Evolutionary conservation across 805 yeast species (phyloP), one percentile per base, ranked within the genome.

Genomic region (Cyberlindnera galapagoensis): DNA sequence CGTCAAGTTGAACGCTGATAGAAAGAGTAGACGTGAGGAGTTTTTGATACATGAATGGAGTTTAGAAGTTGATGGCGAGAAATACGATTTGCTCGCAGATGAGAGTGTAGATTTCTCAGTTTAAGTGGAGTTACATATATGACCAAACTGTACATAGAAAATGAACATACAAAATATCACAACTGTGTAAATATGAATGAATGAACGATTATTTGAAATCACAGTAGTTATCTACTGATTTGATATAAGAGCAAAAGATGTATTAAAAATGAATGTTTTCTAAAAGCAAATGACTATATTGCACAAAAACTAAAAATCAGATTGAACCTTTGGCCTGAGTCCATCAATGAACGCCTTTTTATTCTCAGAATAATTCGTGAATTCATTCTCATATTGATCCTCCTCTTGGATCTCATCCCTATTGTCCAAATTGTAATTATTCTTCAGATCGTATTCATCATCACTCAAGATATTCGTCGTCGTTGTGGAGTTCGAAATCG

Each of bases 21-120:
- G 90, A 55, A 73, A 71, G 24, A 66, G 73, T 31, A 69, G 71
- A 42, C 61, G 63, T 28, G 74, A 73, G 24, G 73, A 70, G 29
- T 82, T 79, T 51, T 55, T 60, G 15, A 76, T 81, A 32, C 63
- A 65, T 13, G 74, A 72, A 40, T 82, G 92, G 90, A 65, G 69
- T 24, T 56, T 82, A 31, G 40, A 45, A 15, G 67, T 70, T 10
- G 69, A 63, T 25, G 74, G 66, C 38, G 58, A 67, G 18, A 52
- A 52, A 24, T 46, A 67, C 34, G 72, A 75, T 40, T 58, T 79
- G 15, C 47, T 75, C 35, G 60, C 60, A 6, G 86, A 78, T 47
- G 63, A 55, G 3, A 46, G 53, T 17, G 60, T 54, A 11, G 55
- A 56, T 18, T 56, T 51, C 33, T 36, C 47, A 18, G 53, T 51